Conservation (phyloP, 2,329 filamentous ascomycete species). For the Exophiala bonariae region DNA sequence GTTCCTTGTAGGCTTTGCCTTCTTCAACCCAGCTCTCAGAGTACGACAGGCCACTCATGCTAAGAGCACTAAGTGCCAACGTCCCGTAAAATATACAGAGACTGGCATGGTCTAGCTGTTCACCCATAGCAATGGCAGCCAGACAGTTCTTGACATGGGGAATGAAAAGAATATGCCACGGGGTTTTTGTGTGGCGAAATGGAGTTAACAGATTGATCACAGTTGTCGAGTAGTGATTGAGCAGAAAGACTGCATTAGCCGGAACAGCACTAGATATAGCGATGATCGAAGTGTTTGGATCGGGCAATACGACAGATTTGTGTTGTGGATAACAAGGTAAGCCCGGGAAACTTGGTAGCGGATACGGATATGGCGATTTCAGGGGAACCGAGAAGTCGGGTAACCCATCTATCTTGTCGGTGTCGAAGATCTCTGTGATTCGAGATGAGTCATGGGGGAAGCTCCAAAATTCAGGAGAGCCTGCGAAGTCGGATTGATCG, state of each 20-base stretch:
- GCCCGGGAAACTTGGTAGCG: not conserved
- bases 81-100: slow-evolving; percentile 42
- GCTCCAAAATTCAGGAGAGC: slow-evolving; percentile 4
- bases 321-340: not conserved
- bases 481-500: slow-evolving; percentile 1
- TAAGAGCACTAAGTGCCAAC: slow-evolving; percentile 46
- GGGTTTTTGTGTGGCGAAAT: slow-evolving; percentile 39
- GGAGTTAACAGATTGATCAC: slow-evolving; percentile 35
- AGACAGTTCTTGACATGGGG: slow-evolving; percentile 44
- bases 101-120: slow-evolving; percentile 39
- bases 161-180: slow-evolving; percentile 46
- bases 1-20: slow-evolving; percentile 30
- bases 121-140: slow-evolving; percentile 44
- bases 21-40: slow-evolving; percentile 37
- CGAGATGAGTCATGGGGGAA: not conserved
- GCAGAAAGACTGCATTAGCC: slow-evolving; percentile 38
- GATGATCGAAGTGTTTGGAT: not conserved
- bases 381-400: slow-evolving; percentile 1
- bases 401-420: not conserved
- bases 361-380: not conserved
- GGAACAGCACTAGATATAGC: slow-evolving; percentile 7
- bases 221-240: slow-evolving; percentile 40
- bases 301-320: not conserved
- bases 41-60: slow-evolving; percentile 34
- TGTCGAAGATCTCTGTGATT: slow-evolving; percentile 3